Evolutionary conservation across 176 grass and related monocot species (phyloP), one percentile per base, ranked within the genome.

Genomic region (Hsuehochloa calcarea): DNA sequence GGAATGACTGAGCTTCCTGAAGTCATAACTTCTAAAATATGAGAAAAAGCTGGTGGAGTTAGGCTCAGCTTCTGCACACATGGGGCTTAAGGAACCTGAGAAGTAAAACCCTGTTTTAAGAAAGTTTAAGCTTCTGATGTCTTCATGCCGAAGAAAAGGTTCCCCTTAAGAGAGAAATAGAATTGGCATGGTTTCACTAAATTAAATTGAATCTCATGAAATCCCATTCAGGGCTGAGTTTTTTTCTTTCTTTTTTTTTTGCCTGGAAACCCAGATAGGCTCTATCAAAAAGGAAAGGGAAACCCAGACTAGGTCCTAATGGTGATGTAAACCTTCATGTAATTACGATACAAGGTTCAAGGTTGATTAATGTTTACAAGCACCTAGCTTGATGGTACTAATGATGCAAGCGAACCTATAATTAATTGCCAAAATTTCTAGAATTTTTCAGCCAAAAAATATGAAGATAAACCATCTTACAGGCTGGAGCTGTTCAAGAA

Each of bases 401-500:
- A 44, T 31, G 17, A 27, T 17, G 55, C 35, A 45, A 29, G 61
- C 2, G 3, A 85, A 81, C 27, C 31, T 51, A 76, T 61, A 52
- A 80, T 51, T 23, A 68, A 16, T 52, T 44, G 43, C 51, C 44
- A 70, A 89, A 75, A 37, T 27, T 63, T 77, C 26, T 44, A 17
- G 8, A 19, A 20, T 8, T 22, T 38, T 51, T 63, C 67, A 15
- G 8, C 56, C 12, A 11, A 45, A 72, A 60, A 70, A 66, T 65
- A 84, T 84, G 17, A 52, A 70, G 43, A 85, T 29, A 68, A 17
- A 41, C 7, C 6, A 10, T 69, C n/a, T 55, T 85, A 55, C 44
- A 77, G 39, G 55, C 40, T 69, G 20, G 20, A 49, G 63, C 26
- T 51, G 51, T 39, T 63, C 9, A 61, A 82, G 40, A 77, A 82